Conservation (phyloP, 2,329 filamentous ascomycete species). For the Tympanopsis confertula region DNA sequence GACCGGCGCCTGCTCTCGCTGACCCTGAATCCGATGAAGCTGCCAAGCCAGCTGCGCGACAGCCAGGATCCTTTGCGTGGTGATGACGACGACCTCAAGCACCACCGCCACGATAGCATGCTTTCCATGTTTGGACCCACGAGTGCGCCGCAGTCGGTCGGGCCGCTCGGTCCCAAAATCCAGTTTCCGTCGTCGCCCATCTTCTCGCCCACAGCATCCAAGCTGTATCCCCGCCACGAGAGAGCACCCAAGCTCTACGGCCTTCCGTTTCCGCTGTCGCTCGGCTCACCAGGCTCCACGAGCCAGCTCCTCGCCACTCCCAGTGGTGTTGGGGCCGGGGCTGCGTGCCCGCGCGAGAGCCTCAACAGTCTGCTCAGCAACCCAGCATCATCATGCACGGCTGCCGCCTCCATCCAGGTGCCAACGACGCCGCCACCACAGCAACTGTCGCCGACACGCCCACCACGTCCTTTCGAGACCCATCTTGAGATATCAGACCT, state of each 20-base stretch:
- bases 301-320: too few species aligned
- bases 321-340: too few species aligned
- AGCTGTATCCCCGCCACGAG: slow-evolving; percentile 20
- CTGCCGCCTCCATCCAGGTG: background rate
- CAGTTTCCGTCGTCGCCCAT: slow-evolving; percentile 24
- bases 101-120: background rate
- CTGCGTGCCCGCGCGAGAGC: too few species aligned
- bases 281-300: too few species aligned
- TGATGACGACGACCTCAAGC: background rate
- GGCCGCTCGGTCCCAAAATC: slow-evolving; percentile 2
- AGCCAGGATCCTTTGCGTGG: too few species aligned
- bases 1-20: background rate
- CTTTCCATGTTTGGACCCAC: too few species aligned
- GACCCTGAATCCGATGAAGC: too few species aligned
- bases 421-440: slow-evolving; percentile 5
- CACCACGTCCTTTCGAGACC: slow-evolving; percentile 20
- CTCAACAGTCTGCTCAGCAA: slow-evolving; percentile 2
- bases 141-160: too few species aligned
- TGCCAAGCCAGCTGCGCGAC: too few species aligned
- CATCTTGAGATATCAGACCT: slow-evolving; percentile 23
- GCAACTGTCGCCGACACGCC: slow-evolving; percentile 18
- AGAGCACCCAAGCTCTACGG: slow-evolving; percentile 6
- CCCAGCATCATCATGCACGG: background rate
- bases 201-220: slow-evolving; percentile 21
- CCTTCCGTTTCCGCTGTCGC: background rate